Conservation (phyloP, 805 yeast genomes). For the Ogataea paraovalis region DNA sequence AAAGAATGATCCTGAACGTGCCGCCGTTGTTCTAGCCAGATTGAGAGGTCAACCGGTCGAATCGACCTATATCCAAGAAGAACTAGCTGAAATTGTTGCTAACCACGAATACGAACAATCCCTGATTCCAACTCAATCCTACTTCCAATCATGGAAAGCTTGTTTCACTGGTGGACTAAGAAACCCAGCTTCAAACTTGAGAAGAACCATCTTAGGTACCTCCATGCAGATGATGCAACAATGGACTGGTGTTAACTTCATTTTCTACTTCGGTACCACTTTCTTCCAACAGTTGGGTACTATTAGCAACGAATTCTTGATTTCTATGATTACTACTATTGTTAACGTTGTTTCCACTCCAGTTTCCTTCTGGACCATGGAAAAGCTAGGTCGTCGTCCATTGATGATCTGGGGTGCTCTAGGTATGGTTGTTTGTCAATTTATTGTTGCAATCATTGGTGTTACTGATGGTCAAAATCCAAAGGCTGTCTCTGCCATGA, state of each 20-base stretch:
- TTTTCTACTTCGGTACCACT: conserved; percentile 70
- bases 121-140: conserved; percentile 31
- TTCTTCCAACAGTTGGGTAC: conserved; percentile 55
- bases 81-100: conserved; percentile 48
- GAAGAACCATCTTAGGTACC: conserved; percentile 42
- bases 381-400: conserved; percentile 55
- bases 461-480: conserved; percentile 26
- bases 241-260: conserved; percentile 72
- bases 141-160: conserved; percentile 38
- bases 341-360: conserved; percentile 52
- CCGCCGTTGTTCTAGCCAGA: conserved; percentile 50
- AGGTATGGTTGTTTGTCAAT: conserved; percentile 50
- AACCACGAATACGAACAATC: conserved; percentile 44
- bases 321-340: conserved; percentile 49
- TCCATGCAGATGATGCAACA: conserved; percentile 57
- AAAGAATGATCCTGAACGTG: conserved; percentile 52
- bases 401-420: conserved; percentile 46
- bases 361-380: conserved; percentile 53
- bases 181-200: conserved; percentile 35
- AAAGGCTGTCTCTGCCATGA: conserved; percentile 31
- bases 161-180: conserved; percentile 41
- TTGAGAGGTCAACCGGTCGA: conserved; percentile 50
- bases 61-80: conserved; percentile 44
- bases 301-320: conserved; percentile 43
- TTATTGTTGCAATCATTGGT: conserved; percentile 49